Evolutionary conservation across 352 stramenopile species (phyloP), one percentile per base, ranked within the genome.

Genomic region (Thalassiosira oceanica): DNA sequence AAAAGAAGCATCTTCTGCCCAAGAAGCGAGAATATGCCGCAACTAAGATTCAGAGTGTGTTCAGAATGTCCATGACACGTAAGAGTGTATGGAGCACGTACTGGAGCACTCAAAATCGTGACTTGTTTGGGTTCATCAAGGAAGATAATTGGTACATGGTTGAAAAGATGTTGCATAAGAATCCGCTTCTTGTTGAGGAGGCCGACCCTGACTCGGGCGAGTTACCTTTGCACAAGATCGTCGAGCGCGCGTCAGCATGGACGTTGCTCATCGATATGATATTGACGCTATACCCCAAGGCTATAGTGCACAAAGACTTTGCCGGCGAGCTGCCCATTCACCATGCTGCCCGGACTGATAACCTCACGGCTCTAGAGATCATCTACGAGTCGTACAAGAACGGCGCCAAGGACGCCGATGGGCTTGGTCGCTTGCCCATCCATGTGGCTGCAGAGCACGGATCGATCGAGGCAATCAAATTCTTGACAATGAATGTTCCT

Each of bases 331-430:
- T 92, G 15, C 85, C 85, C 13, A 90, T 92, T 45, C 85, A 92
- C 51, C 85, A 92, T 71, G 85, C 85, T 8, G 51, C 85, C 27
- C 63, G 73, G 5, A 69, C 86, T 52, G 80, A 90, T 39, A 90
- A 89, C 56, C 35, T 90, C 4, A 63, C 73, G 28, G 84, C 82
- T 15, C 61, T 92, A 33, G 84, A 92, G 46, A 89, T 92, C 37
- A 89, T 92, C 23, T 88, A 88, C 45, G 83, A 78, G 68, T 81
- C 82, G 15, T 92, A 92, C 71, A 90, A 88, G 58, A 83, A 88
- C 69, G 84, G 84, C 15, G 81, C 86, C 10, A 89, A 88, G 65
- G 82, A 90, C 55, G 73, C 65, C 13, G 80, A 92, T 50, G 81
- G 63, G 11, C 81, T 63, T 49, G 84, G 84, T 35, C 61, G 83